These are phyloP conservation scores for Crotalaria pallida DNA, from an alignment of 306 rosid species.

Conservation along the genomic window DNA sequence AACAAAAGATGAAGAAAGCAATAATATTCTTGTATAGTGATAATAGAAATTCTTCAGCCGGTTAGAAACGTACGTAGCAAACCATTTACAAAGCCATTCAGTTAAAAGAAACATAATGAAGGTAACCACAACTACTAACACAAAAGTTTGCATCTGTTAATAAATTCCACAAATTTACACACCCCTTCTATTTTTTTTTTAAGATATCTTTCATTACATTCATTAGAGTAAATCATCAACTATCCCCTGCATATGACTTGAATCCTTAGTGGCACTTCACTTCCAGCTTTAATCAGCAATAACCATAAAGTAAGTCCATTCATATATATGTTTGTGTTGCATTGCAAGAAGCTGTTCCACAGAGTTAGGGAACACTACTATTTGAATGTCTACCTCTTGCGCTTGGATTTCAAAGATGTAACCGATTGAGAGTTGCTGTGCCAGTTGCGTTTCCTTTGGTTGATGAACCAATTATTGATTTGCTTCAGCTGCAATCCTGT, in stretches of 20 bases:
- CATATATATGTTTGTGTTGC: neutral
- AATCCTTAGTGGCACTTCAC: conserved; percentile 9
- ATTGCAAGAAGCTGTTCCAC: neutral
- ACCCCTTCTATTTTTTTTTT: neutral
- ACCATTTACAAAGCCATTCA: conserved; percentile 26
- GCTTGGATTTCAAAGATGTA: conserved; percentile 93
- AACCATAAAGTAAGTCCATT: conserved; percentile 31
- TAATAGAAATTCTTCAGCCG: neutral
- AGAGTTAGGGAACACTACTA: neutral
- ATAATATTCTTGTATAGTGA: conserved; percentile 8
- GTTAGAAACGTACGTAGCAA: conserved; percentile 31
- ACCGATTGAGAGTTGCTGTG: conserved; percentile 92
- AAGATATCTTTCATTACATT: neutral
- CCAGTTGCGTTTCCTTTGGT: conserved; percentile 98
- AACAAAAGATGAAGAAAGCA: no score
- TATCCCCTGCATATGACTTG: neutral
- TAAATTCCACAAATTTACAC: conserved; percentile 30
- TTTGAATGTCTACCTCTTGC: conserved; percentile 60
- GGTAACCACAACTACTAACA: conserved; percentile 1
- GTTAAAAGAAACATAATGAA: conserved; percentile 8
- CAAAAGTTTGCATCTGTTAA: neutral
- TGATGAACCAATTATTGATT: conserved; percentile 96
- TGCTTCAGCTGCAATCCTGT: conserved; percentile 99
- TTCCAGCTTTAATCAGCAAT: neutral
- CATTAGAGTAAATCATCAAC: neutral